Evolutionary conservation across 2,329 filamentous ascomycete genomes (phyloP).

Genomic region (Aspergillus sp.): DNA sequence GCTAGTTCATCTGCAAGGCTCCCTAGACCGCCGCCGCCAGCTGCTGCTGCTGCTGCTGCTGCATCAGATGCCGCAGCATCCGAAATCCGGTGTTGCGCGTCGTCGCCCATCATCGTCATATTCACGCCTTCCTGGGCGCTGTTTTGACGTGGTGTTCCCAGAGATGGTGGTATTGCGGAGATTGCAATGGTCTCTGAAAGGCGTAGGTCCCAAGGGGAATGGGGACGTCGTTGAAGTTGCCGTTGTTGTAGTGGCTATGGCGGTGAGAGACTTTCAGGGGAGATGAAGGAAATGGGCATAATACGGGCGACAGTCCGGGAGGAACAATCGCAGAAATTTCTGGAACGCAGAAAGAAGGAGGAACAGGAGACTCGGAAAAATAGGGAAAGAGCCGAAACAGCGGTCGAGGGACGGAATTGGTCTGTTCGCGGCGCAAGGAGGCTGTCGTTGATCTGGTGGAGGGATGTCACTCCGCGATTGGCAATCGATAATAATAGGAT

Average conservation of each 20-base stretch:
- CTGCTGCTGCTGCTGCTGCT: conserved; percentile 16
- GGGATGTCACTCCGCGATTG: not conserved
- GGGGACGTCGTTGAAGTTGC: conserved; percentile 25
- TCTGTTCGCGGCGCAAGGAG: not conserved
- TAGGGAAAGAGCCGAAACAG: not conserved
- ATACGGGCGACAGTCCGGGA: not conserved
- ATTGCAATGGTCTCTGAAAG: conserved; percentile 24
- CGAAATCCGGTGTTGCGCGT: conserved; percentile 23
- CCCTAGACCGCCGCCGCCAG: conserved; percentile 37
- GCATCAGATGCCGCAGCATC: conserved; percentile 35
- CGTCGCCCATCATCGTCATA: conserved; percentile 22
- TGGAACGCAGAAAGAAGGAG: not conserved
- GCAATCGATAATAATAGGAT: not conserved
- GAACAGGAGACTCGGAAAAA: not conserved
- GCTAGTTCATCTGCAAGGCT: conserved; percentile 58
- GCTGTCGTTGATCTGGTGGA: not conserved
- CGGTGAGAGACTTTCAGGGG: conserved; percentile 33
- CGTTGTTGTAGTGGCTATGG: conserved; percentile 21
- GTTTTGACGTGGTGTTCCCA: conserved; percentile 29
- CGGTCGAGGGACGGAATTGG: not conserved
- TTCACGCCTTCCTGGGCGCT: conserved; percentile 7
- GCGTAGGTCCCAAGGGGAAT: conserved; percentile 25
- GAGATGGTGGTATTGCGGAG: conserved; percentile 32
- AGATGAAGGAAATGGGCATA: conserved; percentile 26
- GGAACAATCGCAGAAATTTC: not conserved